Base-by-base conservation (phyloP, 1,139 yeast genomes). In the Debaryomyces nepalensis region DNA sequence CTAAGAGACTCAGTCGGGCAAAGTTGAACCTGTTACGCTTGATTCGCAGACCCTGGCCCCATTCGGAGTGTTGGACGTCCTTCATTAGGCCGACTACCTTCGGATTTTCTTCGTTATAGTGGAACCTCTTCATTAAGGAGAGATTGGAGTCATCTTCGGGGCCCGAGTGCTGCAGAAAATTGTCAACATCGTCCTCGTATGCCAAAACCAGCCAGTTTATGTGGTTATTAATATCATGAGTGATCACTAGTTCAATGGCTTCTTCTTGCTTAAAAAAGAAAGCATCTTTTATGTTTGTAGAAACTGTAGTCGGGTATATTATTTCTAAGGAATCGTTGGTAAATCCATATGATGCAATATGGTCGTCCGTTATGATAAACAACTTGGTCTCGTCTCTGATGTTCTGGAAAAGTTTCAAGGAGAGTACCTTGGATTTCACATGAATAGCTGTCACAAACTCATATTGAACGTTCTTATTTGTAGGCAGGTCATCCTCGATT, bases 21-120 rank as follows among this genome's bases (percentile, higher is more conserved):
- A 43, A 30, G 41, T 50, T 47, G 33, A 48, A 43, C 21, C 55
- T 26, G 23, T 46, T 44, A 26, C 54, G 23, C 31, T 45, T 46
- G 7, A 41, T 31, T 21, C 45, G 33, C 21, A 11, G 34, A 4
- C 26, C 26, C 21, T 31, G 12, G 16, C 43, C 46, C 43, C 42
- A 37, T 22, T 47, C 52, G n/a, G 33, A 26, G 15, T 42, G 46
- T 14, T 48, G 48, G 5, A 48, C 47, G 15, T 47, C 49, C 27
- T 40, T 42, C 43, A 44, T 42, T 7, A 44, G 40, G 9, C 38
- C 39, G 22, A 46, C 37, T 12, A 40, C 48, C 27, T 40, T 44
- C 10, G 43, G 11, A 22, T 39, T 46, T 8, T 46, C 48, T 12
- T 44, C 50, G 8, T 41, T 36, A 26, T 46, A 40, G 10, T 40